These are phyloP conservation scores for Plantago coronopus DNA, from an alignment of 305 asterid genomes.

Conservation along the genomic window DNA sequence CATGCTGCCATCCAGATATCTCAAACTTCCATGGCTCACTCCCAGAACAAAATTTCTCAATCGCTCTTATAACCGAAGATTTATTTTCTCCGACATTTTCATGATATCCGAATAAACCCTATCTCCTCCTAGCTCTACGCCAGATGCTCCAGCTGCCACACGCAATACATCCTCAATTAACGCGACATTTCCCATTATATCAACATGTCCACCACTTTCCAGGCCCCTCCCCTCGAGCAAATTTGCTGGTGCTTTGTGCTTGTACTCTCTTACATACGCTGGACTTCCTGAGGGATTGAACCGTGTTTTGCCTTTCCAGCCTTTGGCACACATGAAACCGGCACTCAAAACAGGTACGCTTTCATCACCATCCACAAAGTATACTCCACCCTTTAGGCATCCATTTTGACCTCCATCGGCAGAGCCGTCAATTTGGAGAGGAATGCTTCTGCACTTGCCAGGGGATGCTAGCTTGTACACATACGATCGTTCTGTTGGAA, in stretches of 20 bases:
- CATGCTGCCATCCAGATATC: not conserved
- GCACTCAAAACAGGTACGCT: conserved; percentile 71
- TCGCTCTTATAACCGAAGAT: conserved; percentile 37
- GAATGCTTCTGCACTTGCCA: conserved; percentile 62
- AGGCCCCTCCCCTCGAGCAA: conserved; percentile 78
- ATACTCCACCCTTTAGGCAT: conserved; percentile 75
- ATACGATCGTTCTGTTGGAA: conserved; percentile 82
- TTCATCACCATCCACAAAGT: conserved; percentile 77
- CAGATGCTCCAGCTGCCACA: conserved; percentile 68
- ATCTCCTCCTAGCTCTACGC: conserved; percentile 66
- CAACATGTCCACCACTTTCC: conserved; percentile 81
- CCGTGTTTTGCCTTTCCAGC: conserved; percentile 75
- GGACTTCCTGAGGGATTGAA: conserved; percentile 79
- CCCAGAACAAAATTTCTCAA: conserved; percentile 16
- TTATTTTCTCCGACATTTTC: conserved; percentile 59
- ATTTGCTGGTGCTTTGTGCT: conserved; percentile 68
- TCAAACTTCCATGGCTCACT: not conserved
- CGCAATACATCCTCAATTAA: conserved; percentile 76
- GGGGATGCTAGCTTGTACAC: conserved; percentile 59
- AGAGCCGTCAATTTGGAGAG: conserved; percentile 75
- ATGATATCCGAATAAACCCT: conserved; percentile 60
- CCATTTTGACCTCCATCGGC: conserved; percentile 52
- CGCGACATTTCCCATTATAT: conserved; percentile 80
- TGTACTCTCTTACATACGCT: conserved; percentile 61
- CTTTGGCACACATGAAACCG: conserved; percentile 83